Evolutionary conservation across 2,329 filamentous ascomycete species (phyloP).

Genomic region (Sarocladium brachiariae): DNA sequence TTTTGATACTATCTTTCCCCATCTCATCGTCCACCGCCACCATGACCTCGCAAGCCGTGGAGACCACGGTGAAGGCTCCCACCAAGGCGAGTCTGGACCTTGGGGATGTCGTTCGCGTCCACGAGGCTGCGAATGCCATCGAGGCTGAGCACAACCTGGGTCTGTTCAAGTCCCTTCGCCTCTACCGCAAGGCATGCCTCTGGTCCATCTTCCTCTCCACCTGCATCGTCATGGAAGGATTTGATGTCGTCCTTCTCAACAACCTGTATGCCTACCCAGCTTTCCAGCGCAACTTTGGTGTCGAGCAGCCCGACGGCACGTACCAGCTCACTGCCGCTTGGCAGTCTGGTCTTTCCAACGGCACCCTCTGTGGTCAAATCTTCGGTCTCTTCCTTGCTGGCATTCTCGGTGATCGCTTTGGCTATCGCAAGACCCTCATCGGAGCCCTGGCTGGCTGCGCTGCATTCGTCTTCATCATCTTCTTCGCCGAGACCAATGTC

Average conservation of each 20-base stretch:
- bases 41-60: not conserved
- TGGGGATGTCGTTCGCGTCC: not conserved
- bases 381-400: slow-evolving; percentile 44
- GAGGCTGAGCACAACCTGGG: slow-evolving; percentile 27
- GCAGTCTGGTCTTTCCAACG: slow-evolving; percentile 46
- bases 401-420: slow-evolving; percentile 37
- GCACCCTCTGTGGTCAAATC: slow-evolving; percentile 40
- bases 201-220: slow-evolving; percentile 32
- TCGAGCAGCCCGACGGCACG: slow-evolving; percentile 24
- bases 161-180: slow-evolving; percentile 27
- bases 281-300: slow-evolving; percentile 34
- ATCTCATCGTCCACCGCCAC: not conserved
- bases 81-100: not conserved
- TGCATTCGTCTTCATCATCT: slow-evolving; percentile 41
- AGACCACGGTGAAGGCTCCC: not conserved
- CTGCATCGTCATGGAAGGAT: slow-evolving; percentile 33
- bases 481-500: slow-evolving; percentile 35
- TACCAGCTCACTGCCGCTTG: slow-evolving; percentile 43
- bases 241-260: slow-evolving; percentile 32
- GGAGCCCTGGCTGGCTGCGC: slow-evolving; percentile 31
- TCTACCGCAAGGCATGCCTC: slow-evolving; percentile 30
- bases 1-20: not conserved
- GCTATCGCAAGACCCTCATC: slow-evolving; percentile 41
- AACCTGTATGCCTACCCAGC: slow-evolving; percentile 34
- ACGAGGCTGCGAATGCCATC: slow-evolving; percentile 21